Base-by-base conservation (phyloP, 2,329 filamentous ascomycete genomes). In the Ophiostoma australiae region DNA sequence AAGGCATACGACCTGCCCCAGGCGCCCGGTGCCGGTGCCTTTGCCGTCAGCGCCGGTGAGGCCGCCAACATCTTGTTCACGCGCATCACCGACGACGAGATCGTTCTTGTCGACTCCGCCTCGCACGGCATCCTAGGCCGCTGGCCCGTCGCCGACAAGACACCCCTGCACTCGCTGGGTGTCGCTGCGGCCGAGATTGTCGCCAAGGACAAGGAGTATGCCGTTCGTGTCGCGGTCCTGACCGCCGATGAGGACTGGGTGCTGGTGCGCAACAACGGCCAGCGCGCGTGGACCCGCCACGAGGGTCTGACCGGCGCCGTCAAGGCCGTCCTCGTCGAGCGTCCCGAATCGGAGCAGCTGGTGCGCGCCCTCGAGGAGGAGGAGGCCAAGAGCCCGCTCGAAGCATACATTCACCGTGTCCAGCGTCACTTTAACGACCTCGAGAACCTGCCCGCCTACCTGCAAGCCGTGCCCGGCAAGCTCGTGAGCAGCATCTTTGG, bases 331-430 rank as follows among this genome's bases (percentile, higher is more conserved):
- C 97, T 92, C 86, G 91, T 90, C 0, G 91, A 94, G 68, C 86
- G 92, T 6, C 89, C 90, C 15, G 88, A 90, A 74, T 86, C 86
- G 20, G 91, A 94, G 77, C 86, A 89, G 69, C 66, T 67, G 4
- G 93, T 89, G 6, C 90, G 91, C 78, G 91, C 93, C 39, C 84
- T 98, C 8, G 91, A 97, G 75, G 87, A 91, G 33, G 94, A 99
- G 80, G 91, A 92, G 4, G 63, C 69, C 15, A 48, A 70, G 52
- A 97, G 91, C 77, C 84, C 92, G 3, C 77, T 92, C 6, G 84
- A 86, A 13, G 95, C 95, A n/a, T 99, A 97, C 77, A 81, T 94
- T 37, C 93, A 97, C 80, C 90, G 95, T 17, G 84, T 97, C 17
- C 90, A 86, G 74, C 91, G 95, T 66, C 95, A 99, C 77, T 76